Percentiles rank a stretch among this genome's conserved stretches.
phyloP scores from a whole-genome alignment of 352 stramenopile species.

The Phytophthora ramorum region DNA sequence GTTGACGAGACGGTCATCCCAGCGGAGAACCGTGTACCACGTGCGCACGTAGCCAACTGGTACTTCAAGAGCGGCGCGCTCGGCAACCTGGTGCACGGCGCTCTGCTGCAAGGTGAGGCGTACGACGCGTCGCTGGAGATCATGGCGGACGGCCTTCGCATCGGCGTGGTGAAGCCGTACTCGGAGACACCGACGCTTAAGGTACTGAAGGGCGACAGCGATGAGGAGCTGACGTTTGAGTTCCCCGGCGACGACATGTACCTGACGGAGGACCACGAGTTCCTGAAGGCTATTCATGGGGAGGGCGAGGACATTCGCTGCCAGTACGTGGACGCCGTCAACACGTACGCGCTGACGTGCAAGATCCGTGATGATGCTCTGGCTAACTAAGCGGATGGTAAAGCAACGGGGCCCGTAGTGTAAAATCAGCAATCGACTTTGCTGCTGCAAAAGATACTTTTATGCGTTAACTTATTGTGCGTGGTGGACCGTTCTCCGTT shows the following conservation, averaged over 20 bases:
- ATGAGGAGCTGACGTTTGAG: slow-evolving; percentile 41
- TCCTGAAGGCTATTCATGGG: slow-evolving; percentile 39
- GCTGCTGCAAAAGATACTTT: too few species aligned
- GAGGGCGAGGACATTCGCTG: slow-evolving; percentile 35
- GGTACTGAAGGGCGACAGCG: slow-evolving; percentile 33
- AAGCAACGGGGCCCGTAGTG: background rate
- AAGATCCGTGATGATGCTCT: slow-evolving; percentile 50
- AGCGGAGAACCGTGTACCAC: slow-evolving; percentile 39
- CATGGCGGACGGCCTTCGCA: slow-evolving; percentile 46
- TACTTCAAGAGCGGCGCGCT: slow-evolving; percentile 44
- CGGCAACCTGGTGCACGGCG: slow-evolving; percentile 41
- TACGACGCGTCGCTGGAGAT: slow-evolving; percentile 48
- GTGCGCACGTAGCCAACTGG: slow-evolving; percentile 46
- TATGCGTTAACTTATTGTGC: slow-evolving; percentile 2
- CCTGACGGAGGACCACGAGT: slow-evolving; percentile 47
- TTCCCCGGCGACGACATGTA: slow-evolving; percentile 52
- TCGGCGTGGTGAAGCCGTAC: slow-evolving; percentile 45
- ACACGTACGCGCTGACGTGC: slow-evolving; percentile 52
- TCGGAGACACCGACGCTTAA: slow-evolving; percentile 46
- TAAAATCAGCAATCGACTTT: background rate
- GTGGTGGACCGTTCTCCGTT: background rate
- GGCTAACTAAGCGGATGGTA: slow-evolving; percentile 18
- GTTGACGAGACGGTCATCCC: slow-evolving; percentile 35
- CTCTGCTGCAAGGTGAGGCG: slow-evolving; percentile 38
- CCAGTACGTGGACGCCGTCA: slow-evolving; percentile 39